These are phyloP conservation scores for Hysterium pulicare DNA, from an alignment of 2,329 filamentous ascomycete genomes.

Conservation along the genomic window DNA sequence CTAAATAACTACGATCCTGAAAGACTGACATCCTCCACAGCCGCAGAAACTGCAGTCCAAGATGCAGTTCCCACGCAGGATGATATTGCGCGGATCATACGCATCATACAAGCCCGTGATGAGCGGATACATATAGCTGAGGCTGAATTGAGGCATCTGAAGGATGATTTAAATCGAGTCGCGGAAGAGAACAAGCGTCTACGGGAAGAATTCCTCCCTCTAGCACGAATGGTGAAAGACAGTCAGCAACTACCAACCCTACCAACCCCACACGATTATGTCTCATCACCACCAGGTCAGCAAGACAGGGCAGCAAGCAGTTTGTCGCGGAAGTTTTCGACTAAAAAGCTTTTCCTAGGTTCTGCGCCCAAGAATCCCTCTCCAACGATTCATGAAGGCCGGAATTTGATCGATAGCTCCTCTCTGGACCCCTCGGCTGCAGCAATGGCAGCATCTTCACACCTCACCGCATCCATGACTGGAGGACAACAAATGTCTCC, in stretches of 20 bases:
- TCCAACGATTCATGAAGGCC: conserved; percentile 47
- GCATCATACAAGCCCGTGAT: conserved; percentile 84
- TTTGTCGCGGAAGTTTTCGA: conserved; percentile 52
- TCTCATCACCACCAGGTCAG: conserved; percentile 33
- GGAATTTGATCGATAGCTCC: conserved; percentile 39
- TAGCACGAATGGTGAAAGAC: conserved; percentile 88
- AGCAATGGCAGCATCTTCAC: conserved; percentile 49
- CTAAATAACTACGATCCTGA: background rate
- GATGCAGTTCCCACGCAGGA: conserved; percentile 87
- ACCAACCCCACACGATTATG: conserved; percentile 51
- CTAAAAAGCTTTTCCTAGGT: conserved; percentile 51
- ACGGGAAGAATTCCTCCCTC: conserved; percentile 85
- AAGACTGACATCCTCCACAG: conserved; percentile 45
- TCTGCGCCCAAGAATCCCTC: conserved; percentile 50
- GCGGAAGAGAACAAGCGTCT: conserved; percentile 83
- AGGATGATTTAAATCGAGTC: conserved; percentile 46
- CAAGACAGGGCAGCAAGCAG: conserved; percentile 42
- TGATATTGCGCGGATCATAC: conserved; percentile 86
- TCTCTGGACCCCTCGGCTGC: conserved; percentile 50
- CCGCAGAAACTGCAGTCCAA: conserved; percentile 82
- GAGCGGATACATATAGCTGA: conserved; percentile 84
- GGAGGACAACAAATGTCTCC: conserved; percentile 39
- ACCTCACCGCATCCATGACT: conserved; percentile 49
- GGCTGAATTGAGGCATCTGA: conserved; percentile 75
- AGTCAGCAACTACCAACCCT: conserved; percentile 86